phyloP scores from a whole-genome alignment of 305 asterid species.

The Salvia sclarea region DNA sequence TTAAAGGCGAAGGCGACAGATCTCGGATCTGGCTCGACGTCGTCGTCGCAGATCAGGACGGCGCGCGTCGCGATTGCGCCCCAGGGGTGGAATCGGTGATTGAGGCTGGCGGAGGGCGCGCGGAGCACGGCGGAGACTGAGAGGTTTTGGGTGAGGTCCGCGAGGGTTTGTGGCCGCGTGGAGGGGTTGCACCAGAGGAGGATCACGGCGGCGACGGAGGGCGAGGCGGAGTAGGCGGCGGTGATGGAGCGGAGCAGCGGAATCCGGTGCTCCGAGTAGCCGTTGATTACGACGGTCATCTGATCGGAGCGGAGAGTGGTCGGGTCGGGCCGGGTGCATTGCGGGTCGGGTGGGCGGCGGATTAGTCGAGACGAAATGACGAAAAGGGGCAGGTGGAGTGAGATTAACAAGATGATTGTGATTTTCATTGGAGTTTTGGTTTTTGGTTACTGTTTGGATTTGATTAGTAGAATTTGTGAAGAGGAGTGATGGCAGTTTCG shows the following conservation, averaged over 20 bases:
- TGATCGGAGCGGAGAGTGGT: slow-evolving; percentile 60
- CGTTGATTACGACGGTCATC: slow-evolving; percentile 77
- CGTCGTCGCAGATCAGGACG: slow-evolving; percentile 90
- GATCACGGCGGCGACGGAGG: slow-evolving; percentile 55
- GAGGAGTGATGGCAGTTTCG: not conserved
- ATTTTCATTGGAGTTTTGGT: slow-evolving; percentile 24
- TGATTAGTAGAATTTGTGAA: not conserved
- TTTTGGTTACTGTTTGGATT: not conserved
- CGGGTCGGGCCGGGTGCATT: slow-evolving; percentile 42
- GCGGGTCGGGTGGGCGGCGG: slow-evolving; percentile 31
- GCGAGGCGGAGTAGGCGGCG: slow-evolving; percentile 63
- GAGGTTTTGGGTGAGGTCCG: slow-evolving; percentile 54
- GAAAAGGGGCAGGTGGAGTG: slow-evolving; percentile 38
- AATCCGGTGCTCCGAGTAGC: slow-evolving; percentile 80
- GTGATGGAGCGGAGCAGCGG: slow-evolving; percentile 68
- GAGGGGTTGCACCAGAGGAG: slow-evolving; percentile 84
- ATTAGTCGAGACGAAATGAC: slow-evolving; percentile 50
- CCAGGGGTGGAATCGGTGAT: slow-evolving; percentile 74
- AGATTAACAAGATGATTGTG: slow-evolving; percentile 15
- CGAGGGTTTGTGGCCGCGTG: slow-evolving; percentile 51
- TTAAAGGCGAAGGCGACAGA: slow-evolving; percentile 70
- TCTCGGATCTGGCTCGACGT: slow-evolving; percentile 53
- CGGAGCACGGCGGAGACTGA: slow-evolving; percentile 55
- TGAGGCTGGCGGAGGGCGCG: slow-evolving; percentile 65
- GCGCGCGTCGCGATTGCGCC: slow-evolving; percentile 50